Evolutionary conservation across 352 stramenopile species (phyloP), one percentile per base, ranked within the genome.

Genomic region (Pythium scleroteichum): DNA sequence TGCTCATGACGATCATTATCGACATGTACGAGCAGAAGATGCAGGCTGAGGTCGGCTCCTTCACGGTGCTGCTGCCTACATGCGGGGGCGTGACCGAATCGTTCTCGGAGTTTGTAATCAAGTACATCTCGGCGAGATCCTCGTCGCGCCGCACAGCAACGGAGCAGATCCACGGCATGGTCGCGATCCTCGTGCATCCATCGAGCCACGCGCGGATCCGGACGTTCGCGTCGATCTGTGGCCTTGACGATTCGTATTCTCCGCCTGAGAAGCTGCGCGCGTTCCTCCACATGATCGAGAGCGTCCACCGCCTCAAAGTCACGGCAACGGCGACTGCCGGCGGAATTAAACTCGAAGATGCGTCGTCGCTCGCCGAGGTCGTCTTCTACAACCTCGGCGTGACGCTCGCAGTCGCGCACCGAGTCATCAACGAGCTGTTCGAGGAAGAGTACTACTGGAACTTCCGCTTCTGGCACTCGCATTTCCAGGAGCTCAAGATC

Each of bases 361-460:
- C 59, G 46, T 51, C 58, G 24, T 60, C 64, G 19, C 29, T 67
- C 2, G 68, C 69, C 4, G 72, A 82, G 24, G 66, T 90, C 10
- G 79, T 94, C 45, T 92, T 91, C 63, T 74, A 88, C 62, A 87
- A 86, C 59, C 76, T 90, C 23, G 80, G 78, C 14, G 66, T 90
- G 29, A 51, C 80, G 22, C 77, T 88, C 45, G 68, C 77, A 5
- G 73, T 83, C 33, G 82, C 78, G 3, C 66, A 83, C 17, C 66
- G 72, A 32, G 73, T 94, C 2, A 75, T 92, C 32, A 39, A 48
- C 1, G 82, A 92, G 54, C 75, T 94, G 48, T 94, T 94, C 24
- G 64, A 73, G 44, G 72, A 90, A 19, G 84, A 91, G 26, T 87
- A 76, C 58, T 90, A 85, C 64, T 94, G 84, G 84, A 85, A 87